A percentile compares a stretch with the other conserved stretches of the same genome.
phyloP scores from a whole-genome alignment of 176 grass and related monocot genomes.

The Oryza glumipatula region DNA sequence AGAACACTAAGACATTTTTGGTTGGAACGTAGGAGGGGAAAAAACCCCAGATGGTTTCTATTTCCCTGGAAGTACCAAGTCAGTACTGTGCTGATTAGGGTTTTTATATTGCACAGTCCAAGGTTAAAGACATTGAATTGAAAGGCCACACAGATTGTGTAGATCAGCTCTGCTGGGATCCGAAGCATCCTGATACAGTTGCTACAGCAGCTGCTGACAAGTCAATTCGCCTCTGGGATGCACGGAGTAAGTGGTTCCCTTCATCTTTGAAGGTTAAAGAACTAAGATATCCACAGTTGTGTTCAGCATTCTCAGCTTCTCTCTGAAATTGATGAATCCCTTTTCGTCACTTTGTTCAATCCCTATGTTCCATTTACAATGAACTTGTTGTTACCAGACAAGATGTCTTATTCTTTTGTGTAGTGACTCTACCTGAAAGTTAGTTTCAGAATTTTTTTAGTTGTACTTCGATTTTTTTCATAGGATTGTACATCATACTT shows the following conservation, averaged over 20 bases:
- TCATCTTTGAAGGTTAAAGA: constrained; percentile 27
- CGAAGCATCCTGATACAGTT: constrained; percentile 92
- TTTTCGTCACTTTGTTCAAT: constrained; percentile 5
- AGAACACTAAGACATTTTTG: background rate
- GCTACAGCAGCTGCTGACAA: constrained; percentile 99
- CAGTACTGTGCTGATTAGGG: constrained; percentile 30
- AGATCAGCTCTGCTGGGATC: constrained; percentile 99
- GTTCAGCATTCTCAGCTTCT: constrained; percentile 30
- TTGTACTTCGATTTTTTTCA: constrained; percentile 3
- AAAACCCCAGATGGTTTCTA: background rate
- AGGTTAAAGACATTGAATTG: constrained; percentile 97
- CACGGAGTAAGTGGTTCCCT: constrained; percentile 74
- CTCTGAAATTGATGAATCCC: constrained; percentile 4
- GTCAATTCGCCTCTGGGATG: constrained; percentile 94
- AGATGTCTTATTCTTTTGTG: constrained; percentile 31
- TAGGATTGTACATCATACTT: constrained; percentile 24
- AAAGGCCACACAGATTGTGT: constrained; percentile 97
- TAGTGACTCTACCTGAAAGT: constrained; percentile 7
- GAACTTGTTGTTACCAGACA: constrained; percentile 8
- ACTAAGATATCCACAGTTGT: constrained; percentile 25
- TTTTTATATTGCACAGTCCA: constrained; percentile 67
- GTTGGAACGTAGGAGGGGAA: background rate
- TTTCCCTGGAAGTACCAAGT: constrained; percentile 12
- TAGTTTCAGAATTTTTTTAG: background rate
- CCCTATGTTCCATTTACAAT: constrained; percentile 17